Evolutionary conservation across 2,329 filamentous ascomycete genomes (phyloP).

Genomic region (Sarocladium kiliense): DNA sequence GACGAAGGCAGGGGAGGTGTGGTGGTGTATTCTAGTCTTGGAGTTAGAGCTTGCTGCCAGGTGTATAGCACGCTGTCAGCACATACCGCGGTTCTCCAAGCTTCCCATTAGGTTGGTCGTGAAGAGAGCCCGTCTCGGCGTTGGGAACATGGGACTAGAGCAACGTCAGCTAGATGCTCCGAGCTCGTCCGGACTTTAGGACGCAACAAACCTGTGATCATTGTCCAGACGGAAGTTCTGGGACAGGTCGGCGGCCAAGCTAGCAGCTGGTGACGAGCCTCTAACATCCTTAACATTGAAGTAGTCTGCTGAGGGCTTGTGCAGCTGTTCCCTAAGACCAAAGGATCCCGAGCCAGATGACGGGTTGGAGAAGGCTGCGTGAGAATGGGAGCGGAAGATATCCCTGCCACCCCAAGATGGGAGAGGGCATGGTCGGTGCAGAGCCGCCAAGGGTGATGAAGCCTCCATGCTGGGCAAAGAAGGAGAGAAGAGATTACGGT

Average conservation of each 20-base stretch:
- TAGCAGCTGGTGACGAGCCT: constrained; percentile 86
- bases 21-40: constrained; percentile 61
- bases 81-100: constrained; percentile 30
- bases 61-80: background rate
- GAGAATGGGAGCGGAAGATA: constrained; percentile 46
- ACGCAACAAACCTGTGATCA: constrained; percentile 63
- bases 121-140: constrained; percentile 35
- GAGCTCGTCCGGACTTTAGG: too few species aligned
- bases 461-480: constrained; percentile 64
- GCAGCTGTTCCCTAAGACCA: constrained; percentile 73
- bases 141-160: constrained; percentile 34
- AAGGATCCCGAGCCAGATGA: constrained; percentile 57
- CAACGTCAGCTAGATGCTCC: constrained; percentile 4
- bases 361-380: constrained; percentile 35
- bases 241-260: constrained; percentile 87
- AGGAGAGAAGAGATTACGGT: constrained; percentile 12
- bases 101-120: constrained; percentile 32
- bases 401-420: constrained; percentile 55
- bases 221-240: constrained; percentile 95
- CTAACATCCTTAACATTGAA: constrained; percentile 73
- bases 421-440: constrained; percentile 66
- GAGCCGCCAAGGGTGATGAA: constrained; percentile 88
- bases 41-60: constrained; percentile 11
- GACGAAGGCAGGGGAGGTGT: constrained; percentile 81
- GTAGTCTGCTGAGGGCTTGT: constrained; percentile 63